Evolutionary conservation across 192 early-diverging fungal genomes (phyloP).

Genomic region (Coemansia sp.): DNA sequence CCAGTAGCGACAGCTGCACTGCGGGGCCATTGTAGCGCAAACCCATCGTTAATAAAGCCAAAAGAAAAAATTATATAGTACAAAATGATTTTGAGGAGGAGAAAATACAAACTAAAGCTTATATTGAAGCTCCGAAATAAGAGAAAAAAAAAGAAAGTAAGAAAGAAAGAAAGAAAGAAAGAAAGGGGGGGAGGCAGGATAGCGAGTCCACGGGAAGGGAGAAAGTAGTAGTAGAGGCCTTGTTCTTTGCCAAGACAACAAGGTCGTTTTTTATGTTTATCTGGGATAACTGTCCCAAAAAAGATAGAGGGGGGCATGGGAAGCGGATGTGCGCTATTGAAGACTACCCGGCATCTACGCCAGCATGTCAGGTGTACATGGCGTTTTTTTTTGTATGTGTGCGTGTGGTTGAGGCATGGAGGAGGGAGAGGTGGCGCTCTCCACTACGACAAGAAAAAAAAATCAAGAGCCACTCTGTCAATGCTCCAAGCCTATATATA

Average conservation of each 20-base stretch:
- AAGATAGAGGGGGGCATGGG: no score
- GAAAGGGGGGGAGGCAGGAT: not conserved
- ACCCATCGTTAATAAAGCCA: not conserved
- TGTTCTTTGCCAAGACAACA: not conserved
- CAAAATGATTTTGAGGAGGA: not conserved
- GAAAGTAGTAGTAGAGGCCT: no score
- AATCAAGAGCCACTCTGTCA: not conserved
- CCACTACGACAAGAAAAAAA: not conserved
- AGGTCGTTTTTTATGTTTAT: not conserved
- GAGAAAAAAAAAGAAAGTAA: not conserved
- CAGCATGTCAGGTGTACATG: not conserved
- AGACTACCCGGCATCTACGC: not conserved
- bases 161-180: not conserved
- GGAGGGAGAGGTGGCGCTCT: not conserved
- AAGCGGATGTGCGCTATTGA: not conserved
- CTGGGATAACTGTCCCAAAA: not conserved
- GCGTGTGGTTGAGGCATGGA: not conserved
- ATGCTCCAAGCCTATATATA: no score
- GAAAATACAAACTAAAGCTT: not conserved
- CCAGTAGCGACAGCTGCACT: constrained; percentile 27
- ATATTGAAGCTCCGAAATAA: not conserved
- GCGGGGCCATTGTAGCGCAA: constrained; percentile 31
- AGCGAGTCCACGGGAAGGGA: no score
- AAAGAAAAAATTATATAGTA: not conserved
- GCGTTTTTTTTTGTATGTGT: not conserved